Conservation (phyloP, 2,329 filamentous ascomycete species). For the Camillea tinctor region DNA sequence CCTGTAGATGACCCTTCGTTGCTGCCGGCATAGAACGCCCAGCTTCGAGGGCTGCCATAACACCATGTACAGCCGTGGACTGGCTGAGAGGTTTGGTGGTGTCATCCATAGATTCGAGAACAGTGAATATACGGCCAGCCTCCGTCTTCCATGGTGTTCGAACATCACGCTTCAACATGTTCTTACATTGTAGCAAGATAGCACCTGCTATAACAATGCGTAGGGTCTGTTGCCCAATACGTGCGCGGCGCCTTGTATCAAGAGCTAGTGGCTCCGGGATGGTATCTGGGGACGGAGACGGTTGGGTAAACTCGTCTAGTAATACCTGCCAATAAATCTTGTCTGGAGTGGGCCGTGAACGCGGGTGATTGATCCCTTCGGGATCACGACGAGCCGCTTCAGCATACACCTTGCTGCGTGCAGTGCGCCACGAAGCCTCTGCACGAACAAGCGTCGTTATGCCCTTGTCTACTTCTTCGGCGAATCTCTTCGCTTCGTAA, state of each 20-base stretch:
- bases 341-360: constrained; percentile 62
- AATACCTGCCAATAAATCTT: constrained; percentile 76
- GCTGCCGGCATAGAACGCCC: constrained; percentile 64
- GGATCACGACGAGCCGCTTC: constrained; percentile 70
- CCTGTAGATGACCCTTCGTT: constrained; percentile 58
- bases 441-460: constrained; percentile 57
- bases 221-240: constrained; percentile 55
- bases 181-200: constrained; percentile 77
- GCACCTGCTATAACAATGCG: constrained; percentile 72
- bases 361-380: constrained; percentile 61
- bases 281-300: constrained; percentile 51
- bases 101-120: constrained; percentile 56
- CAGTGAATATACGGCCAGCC: constrained; percentile 66
- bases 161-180: constrained; percentile 77
- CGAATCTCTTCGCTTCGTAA: constrained; percentile 74
- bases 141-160: constrained; percentile 75
- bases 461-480: constrained; percentile 59
- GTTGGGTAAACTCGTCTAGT: constrained; percentile 70
- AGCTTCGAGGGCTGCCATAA: constrained; percentile 62
- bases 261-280: constrained; percentile 74
- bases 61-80: constrained; percentile 53
- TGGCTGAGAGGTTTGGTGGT: constrained; percentile 46
- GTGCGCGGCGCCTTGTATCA: constrained; percentile 62
- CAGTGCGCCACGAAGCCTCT: constrained; percentile 63
- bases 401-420: constrained; percentile 61